A percentile compares a stretch with the other conserved stretches of the same genome.
Conservation (phyloP, 1,284 basidiomycete species). For the Boletus sp. region DNA sequence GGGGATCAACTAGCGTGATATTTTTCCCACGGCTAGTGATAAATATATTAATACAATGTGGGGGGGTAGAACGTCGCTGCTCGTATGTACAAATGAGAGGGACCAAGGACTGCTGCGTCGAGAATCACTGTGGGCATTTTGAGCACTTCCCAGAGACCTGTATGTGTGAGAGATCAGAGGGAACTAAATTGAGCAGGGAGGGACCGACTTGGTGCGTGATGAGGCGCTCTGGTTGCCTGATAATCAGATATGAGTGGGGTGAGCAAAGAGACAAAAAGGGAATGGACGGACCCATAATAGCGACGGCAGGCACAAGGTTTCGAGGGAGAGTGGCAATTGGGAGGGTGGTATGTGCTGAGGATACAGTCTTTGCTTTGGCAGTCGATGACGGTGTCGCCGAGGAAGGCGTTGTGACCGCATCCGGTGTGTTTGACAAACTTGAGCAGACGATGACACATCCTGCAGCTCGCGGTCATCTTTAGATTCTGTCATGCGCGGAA, state of each 20-base stretch:
- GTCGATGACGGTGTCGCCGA: conserved; percentile 49
- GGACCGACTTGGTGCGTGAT: conserved; percentile 35
- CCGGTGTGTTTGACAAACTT: conserved; percentile 45
- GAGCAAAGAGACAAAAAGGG: neutral
- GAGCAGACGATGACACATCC: conserved; percentile 65
- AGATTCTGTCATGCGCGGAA: neutral
- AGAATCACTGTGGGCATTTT: conserved; percentile 32
- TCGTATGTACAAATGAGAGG: conserved; percentile 11
- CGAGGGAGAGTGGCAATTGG: conserved; percentile 37
- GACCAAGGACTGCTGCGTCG: too few relatives aligned
- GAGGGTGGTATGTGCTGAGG: conserved; percentile 48
- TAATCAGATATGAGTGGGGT: conserved; percentile 17
- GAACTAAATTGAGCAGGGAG: conserved; percentile 5
- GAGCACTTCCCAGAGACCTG: conserved; percentile 43
- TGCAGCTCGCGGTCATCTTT: neutral
- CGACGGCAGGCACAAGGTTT: conserved; percentile 49
- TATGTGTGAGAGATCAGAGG: conserved; percentile 9
- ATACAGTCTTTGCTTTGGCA: conserved; percentile 45
- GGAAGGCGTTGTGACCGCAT: conserved; percentile 57
- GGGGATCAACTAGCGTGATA: neutral
- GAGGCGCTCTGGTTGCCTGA: conserved; percentile 32
- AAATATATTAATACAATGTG: conserved; percentile 19
- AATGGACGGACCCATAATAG: conserved; percentile 48
- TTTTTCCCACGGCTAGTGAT: conserved; percentile 5
- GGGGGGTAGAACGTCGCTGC: neutral